Conservation (phyloP, 768 basidiomycete species). For the Kwoniella newhampshirensis region DNA sequence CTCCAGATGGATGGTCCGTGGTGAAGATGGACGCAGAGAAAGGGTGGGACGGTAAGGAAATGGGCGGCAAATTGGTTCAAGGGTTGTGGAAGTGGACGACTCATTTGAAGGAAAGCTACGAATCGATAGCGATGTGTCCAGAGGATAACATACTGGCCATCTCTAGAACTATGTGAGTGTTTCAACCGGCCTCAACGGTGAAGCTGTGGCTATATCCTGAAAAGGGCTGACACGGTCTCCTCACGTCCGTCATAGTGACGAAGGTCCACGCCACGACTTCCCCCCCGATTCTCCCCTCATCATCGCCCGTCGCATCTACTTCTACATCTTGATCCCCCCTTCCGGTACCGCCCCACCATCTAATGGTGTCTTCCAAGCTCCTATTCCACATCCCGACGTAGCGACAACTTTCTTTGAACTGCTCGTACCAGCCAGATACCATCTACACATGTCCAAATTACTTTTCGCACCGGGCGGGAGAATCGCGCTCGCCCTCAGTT, state of each 20-base stretch:
- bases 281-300: not conserved
- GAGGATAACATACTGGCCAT: conserved; percentile 1
- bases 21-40: not conserved
- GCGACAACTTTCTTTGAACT: not conserved
- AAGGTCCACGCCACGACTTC: not conserved
- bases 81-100: not conserved
- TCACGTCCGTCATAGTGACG: not conserved
- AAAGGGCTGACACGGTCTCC: no score
- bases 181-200: not conserved
- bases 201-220: no score
- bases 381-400: not conserved
- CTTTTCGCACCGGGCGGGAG: not conserved
- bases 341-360: not conserved
- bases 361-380: not conserved
- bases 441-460: not conserved
- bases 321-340: not conserved
- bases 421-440: not conserved
- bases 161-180: not conserved
- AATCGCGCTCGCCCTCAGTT: not conserved
- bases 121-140: not conserved
- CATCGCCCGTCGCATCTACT: not conserved
- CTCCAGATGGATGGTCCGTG: not conserved
- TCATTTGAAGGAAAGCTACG: not conserved
- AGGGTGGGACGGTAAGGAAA: not conserved
- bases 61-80: not conserved